Percentiles rank a stretch among this genome's conserved stretches.
These are phyloP conservation scores for Leccinum variicolor DNA, from an alignment of 768 basidiomycete genomes.

Conservation along the genomic window DNA sequence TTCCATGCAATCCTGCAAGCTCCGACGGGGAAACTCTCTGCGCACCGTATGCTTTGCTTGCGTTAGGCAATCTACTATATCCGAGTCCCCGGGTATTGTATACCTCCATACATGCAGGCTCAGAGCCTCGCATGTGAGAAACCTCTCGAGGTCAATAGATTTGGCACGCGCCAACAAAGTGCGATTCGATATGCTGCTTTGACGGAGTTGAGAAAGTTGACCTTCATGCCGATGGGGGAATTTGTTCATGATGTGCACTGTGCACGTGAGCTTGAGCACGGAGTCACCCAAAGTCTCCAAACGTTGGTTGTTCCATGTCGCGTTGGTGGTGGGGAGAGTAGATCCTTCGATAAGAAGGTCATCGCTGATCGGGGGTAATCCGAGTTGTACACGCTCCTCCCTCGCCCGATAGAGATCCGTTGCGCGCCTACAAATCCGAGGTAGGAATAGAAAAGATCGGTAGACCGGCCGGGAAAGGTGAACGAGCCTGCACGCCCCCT, in stretches of 20 bases:
- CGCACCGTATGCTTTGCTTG: slow-evolving; percentile 30
- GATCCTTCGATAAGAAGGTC: slow-evolving; percentile 68
- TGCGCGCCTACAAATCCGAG: slow-evolving; percentile 63
- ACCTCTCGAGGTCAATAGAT: slow-evolving; percentile 58
- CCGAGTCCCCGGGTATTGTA: slow-evolving; percentile 37
- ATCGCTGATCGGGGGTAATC: slow-evolving; percentile 56
- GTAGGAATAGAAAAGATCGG: slow-evolving; percentile 54
- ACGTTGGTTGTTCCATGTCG: slow-evolving; percentile 77
- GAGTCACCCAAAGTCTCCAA: slow-evolving; percentile 87
- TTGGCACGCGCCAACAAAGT: slow-evolving; percentile 67
- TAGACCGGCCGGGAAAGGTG: slow-evolving; percentile 49
- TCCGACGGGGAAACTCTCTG: slow-evolving; percentile 59
- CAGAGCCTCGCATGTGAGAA: slow-evolving; percentile 57
- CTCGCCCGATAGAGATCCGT: slow-evolving; percentile 62
- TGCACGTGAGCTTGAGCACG: slow-evolving; percentile 72
- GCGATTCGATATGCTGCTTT: slow-evolving; percentile 64
- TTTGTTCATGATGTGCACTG: slow-evolving; percentile 73
- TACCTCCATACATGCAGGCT: slow-evolving; percentile 60
- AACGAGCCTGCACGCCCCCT: slow-evolving; percentile 51
- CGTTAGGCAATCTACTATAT: slow-evolving; percentile 28
- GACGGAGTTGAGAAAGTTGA: slow-evolving; percentile 65
- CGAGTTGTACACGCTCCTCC: slow-evolving; percentile 48
- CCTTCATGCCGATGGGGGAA: slow-evolving; percentile 82
- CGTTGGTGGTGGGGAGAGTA: slow-evolving; percentile 63
- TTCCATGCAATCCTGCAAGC: slow-evolving; percentile 88